Percentiles rank a stretch among this genome's conserved stretches.
Evolutionary conservation across 441 rosid genomes (phyloP).

Genomic region (Croton setiger): DNA sequence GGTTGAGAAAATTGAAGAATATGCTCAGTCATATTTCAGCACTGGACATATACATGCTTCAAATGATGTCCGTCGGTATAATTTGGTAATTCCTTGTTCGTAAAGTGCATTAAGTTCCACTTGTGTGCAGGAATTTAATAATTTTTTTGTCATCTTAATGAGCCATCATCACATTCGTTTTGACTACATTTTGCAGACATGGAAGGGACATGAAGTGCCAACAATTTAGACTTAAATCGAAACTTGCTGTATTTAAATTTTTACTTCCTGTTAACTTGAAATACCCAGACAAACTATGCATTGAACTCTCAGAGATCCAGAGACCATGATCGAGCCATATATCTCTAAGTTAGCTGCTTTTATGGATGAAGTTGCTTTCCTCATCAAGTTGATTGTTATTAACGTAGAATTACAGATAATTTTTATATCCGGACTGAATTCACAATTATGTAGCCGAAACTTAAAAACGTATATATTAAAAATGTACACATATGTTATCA

Average conservation of each 20-base stretch:
- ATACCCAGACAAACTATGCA: background rate
- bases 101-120: constrained; percentile 6
- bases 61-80: constrained; percentile 34
- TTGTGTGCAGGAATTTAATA: background rate
- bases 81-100: constrained; percentile 27
- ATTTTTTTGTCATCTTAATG: background rate
- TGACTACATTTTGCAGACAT: constrained; percentile 23
- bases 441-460: background rate
- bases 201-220: constrained; percentile 22
- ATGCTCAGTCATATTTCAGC: constrained; percentile 73
- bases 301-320: background rate
- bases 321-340: background rate
- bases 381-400: background rate
- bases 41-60: constrained; percentile 72
- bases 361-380: background rate
- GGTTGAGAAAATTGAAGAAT: constrained; percentile 71
- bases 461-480: background rate
- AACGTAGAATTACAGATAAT: too few species aligned
- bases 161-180: background rate
- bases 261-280: background rate
- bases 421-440: background rate
- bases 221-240: constrained; percentile 4
- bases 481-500: background rate
- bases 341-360: background rate
- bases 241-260: background rate